These are phyloP conservation scores for Backusella westeae DNA, from an alignment of 192 early-diverging fungal species.

Conservation along the genomic window DNA sequence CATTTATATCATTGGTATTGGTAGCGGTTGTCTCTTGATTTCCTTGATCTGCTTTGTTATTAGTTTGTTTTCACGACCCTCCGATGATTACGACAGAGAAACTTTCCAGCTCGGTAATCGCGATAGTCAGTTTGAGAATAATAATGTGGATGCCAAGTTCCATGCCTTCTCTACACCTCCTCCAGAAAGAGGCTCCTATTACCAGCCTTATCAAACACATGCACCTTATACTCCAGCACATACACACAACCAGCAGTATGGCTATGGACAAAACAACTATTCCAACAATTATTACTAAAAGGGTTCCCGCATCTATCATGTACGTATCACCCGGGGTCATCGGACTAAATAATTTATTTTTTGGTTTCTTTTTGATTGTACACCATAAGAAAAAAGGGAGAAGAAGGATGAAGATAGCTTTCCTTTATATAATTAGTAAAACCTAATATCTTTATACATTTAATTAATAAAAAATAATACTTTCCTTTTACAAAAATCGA, in stretches of 20 bases:
- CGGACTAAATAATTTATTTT: not conserved
- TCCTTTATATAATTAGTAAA: not conserved
- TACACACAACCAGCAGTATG: not conserved
- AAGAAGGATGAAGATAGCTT: not conserved
- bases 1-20: conserved; percentile 12
- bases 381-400: not conserved
- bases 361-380: not conserved
- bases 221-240: not conserved
- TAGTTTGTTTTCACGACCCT: not conserved
- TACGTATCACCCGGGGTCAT: not conserved
- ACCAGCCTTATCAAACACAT: not conserved
- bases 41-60: not conserved
- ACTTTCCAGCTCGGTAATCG: not conserved
- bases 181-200: not conserved
- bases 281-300: not conserved
- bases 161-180: not conserved
- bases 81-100: not conserved
- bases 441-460: not conserved
- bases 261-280: not conserved
- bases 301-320: not conserved
- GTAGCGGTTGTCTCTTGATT: conserved; percentile 7
- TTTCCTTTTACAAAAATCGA: not conserved
- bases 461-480: not conserved
- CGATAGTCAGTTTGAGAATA: not conserved
- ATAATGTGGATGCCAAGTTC: not conserved